Base-by-base conservation (phyloP, 208 protist genomes). In the Vickermania ingenoplastis region DNA sequence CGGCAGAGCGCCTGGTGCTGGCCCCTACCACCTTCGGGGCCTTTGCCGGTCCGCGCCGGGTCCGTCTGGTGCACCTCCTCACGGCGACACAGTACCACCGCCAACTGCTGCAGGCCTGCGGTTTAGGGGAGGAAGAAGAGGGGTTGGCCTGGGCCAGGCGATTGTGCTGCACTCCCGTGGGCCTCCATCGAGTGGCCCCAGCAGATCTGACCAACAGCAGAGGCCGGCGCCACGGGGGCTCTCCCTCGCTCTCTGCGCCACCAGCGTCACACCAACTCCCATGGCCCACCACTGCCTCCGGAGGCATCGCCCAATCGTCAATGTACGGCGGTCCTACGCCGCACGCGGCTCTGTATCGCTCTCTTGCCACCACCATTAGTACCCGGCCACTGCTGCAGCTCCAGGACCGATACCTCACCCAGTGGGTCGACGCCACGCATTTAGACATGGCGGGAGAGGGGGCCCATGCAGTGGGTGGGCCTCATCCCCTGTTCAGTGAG, bases 371-470 rank as follows among this genome's bases (percentile, higher is more conserved):
- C 36, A 45, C 36, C 7, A 17, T 45, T n/a, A 45, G 36, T 45
- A 7, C 7, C 17, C 36, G 36, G 36, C 36, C 36, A 17, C 11
- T 45, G 17, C 36, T 45, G 11, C 17, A 7, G 7, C 36, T 45
- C 36, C 11, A 45, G 36, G 11, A 7, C 17, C 7, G 17, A 17
- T 45, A 45, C 36, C 53, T 56, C 53, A 11, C 57, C 81, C 14
- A 61, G 50, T 17, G 54, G 71, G 1, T 41, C 54, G 29, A 77
- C 71, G n/a, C n/a, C n/a, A n/a, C n/a, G n/a, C n/a, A n/a, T n/a
- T n/a, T n/a, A n/a, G n/a, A n/a, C n/a, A n/a, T n/a, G n/a, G n/a
- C n/a, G n/a, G n/a, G n/a, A n/a, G n/a, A n/a, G n/a, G n/a, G n/a
- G n/a, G n/a, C n/a, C n/a, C n/a, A n/a, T n/a, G n/a, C n/a, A n/a